Conservation (phyloP, 2,329 filamentous ascomycete species). For the Didymella sp. region DNA sequence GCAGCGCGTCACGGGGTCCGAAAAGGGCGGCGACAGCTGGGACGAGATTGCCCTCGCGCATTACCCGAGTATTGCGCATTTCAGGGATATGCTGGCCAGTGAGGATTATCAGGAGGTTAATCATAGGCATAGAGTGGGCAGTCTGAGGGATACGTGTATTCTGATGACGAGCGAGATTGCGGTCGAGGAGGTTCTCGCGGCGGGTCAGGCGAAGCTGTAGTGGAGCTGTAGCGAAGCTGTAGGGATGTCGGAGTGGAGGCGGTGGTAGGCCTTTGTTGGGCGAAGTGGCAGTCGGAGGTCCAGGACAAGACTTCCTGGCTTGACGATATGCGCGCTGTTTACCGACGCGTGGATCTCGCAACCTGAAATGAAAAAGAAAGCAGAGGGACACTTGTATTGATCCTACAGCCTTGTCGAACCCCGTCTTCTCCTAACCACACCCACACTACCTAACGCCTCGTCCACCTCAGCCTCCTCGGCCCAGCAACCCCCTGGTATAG, state of each 20-base stretch:
- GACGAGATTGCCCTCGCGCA: conserved; percentile 70
- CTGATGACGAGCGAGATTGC: conserved; percentile 62
- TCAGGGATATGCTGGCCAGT: conserved; percentile 66
- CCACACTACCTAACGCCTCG: too few relatives aligned
- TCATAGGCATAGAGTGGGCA: conserved; percentile 58
- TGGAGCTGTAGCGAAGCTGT: too few relatives aligned
- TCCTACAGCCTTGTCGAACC: too few relatives aligned
- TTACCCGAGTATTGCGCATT: conserved; percentile 68
- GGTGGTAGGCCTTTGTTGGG: background rate
- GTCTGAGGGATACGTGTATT: conserved; percentile 61
- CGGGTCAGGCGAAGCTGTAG: conserved; percentile 21
- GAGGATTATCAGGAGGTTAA: conserved; percentile 67
- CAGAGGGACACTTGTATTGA: too few relatives aligned
- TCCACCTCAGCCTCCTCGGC: too few relatives aligned
- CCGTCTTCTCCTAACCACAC: too few relatives aligned
- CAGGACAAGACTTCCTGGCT: too few relatives aligned
- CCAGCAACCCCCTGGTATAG: too few relatives aligned
- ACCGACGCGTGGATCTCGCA: too few relatives aligned
- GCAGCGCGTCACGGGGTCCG: background rate
- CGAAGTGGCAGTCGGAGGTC: too few relatives aligned
- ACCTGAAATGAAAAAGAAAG: too few relatives aligned
- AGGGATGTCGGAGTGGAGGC: background rate
- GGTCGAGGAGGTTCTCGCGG: conserved; percentile 25
- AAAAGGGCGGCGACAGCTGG: conserved; percentile 52
- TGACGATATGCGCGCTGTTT: too few relatives aligned